Evolutionary conservation across 257 asterid species (phyloP), one percentile per base, ranked within the genome.

Genomic region (Rhazya stricta): DNA sequence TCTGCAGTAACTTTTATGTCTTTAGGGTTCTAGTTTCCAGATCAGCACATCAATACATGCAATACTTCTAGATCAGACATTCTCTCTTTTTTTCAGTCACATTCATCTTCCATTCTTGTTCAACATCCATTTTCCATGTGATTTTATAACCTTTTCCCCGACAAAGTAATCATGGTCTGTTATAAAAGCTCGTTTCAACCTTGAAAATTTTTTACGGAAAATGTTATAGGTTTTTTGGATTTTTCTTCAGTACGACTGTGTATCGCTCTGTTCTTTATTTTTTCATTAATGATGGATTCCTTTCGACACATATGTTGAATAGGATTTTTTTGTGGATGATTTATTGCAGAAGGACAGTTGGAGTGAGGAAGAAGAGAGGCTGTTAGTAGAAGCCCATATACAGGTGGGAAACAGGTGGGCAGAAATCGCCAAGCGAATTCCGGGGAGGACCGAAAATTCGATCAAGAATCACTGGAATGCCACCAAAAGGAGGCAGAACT

Each of bases 391-490:
- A 78, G 88, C 88, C 0, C 97, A 89, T 71, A 67, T 80, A 76
- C 77, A 67, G 67, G 67, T 87, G 45, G 94, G 96, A 29, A 93
- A 91, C 74, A 72, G 68, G 74, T 93, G 98, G 97, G 90, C 96
- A 0, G 92, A 85, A 73, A 93, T 93, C 27, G 96, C 97, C 0
- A 91, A 86, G 48, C 57, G 57, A 12, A 84, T 93, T 69, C 91
- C 90, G 0, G 98, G 91, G 25, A 82, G 98, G 77, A 88, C 93
- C 32, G 97, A 93, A 81, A 93, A 93, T 37, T 81, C 96, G 9
- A 90, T 93, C 12, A 93, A 93, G 77, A 93, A 93, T 58, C 98
- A 91, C 29, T 93, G 98, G 97, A 88, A 93, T 82, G 89, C 95
- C 39, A 87, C 91, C 6, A 85, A 82, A 43, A 85, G 96, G 61